A percentile compares a stretch with the other conserved stretches of the same genome.
Conservation (phyloP, 2,329 filamentous ascomycete genomes). For the Sclerotiophoma versabilis region DNA sequence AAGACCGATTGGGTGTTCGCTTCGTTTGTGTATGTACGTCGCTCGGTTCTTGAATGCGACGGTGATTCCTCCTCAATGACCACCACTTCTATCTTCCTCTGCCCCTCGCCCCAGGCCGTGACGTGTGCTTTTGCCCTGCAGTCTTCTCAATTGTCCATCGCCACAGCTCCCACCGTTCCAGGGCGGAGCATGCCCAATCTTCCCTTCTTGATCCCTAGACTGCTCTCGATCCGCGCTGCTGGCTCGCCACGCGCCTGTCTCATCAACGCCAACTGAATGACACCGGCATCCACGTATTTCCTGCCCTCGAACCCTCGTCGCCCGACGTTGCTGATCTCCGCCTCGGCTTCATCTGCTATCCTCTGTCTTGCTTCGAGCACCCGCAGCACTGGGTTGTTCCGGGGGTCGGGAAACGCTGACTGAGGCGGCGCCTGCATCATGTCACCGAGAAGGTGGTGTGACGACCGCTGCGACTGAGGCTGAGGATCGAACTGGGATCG, state of each 20-base stretch:
- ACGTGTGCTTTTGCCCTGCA: neutral
- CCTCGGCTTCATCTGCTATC: constrained; percentile 61
- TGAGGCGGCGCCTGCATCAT: constrained; percentile 42
- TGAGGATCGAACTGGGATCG: constrained; percentile 54
- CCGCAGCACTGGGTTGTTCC: constrained; percentile 62
- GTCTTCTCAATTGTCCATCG: constrained; percentile 16
- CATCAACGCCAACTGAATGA: constrained; percentile 50
- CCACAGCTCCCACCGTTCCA: constrained; percentile 35
- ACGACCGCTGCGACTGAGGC: constrained; percentile 25
- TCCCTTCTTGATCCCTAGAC: constrained; percentile 44
- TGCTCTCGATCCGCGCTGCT: constrained; percentile 39
- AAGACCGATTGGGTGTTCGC: constrained; percentile 18
- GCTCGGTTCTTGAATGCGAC: constrained; percentile 25
- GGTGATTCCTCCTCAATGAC: constrained; percentile 6
- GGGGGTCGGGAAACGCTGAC: constrained; percentile 42
- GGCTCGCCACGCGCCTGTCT: constrained; percentile 38
- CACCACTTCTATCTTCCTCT: constrained; percentile 3
- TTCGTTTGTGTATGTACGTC: constrained; percentile 30
- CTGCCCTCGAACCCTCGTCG: constrained; percentile 51
- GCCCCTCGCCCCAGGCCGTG: neutral
- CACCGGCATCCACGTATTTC: constrained; percentile 55
- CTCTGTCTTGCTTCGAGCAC: constrained; percentile 60
- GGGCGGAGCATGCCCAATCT: constrained; percentile 37
- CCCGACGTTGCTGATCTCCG: constrained; percentile 58
- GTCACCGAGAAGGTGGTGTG: constrained; percentile 31